A percentile compares a stretch with the other conserved stretches of the same genome.
Evolutionary conservation across 176 grass and related monocot species (phyloP).

Genomic region (Urochloa ruziziensis): DNA sequence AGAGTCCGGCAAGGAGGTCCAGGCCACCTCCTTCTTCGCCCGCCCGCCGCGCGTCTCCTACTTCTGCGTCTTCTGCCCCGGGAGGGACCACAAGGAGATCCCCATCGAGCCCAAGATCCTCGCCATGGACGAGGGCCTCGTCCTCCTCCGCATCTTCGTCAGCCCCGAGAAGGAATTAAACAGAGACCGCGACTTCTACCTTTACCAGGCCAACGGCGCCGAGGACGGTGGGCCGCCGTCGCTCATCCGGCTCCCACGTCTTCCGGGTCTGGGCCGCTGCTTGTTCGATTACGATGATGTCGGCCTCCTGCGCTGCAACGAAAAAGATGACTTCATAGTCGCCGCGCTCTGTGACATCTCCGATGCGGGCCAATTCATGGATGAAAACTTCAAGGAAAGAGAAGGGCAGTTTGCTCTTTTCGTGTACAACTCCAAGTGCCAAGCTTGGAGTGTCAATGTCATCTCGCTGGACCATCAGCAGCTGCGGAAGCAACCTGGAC

Average conservation of each 20-base stretch:
- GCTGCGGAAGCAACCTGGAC: background rate
- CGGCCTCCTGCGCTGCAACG: background rate
- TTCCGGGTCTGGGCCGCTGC: background rate
- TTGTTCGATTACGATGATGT: background rate
- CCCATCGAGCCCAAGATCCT: background rate
- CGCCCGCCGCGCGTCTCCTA: constrained; percentile 1
- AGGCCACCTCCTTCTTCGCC: background rate
- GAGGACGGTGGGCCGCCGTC: background rate
- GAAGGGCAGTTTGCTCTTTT: background rate
- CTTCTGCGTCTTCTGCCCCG: background rate
- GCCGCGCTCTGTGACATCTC: background rate
- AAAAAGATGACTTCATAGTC: background rate
- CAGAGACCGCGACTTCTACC: background rate
- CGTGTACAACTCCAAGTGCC: background rate
- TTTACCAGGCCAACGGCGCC: background rate
- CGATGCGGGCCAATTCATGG: background rate
- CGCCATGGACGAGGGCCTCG: background rate
- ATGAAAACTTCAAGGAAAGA: background rate
- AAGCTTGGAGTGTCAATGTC: background rate
- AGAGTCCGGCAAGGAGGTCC: background rate
- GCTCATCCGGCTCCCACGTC: background rate
- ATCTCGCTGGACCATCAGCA: background rate
- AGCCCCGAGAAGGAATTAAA: background rate
- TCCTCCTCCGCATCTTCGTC: background rate
- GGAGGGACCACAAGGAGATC: background rate